Evolutionary conservation across 1,139 yeast genomes (phyloP).

Genomic region (Saccharomyces pastorianus): DNA sequence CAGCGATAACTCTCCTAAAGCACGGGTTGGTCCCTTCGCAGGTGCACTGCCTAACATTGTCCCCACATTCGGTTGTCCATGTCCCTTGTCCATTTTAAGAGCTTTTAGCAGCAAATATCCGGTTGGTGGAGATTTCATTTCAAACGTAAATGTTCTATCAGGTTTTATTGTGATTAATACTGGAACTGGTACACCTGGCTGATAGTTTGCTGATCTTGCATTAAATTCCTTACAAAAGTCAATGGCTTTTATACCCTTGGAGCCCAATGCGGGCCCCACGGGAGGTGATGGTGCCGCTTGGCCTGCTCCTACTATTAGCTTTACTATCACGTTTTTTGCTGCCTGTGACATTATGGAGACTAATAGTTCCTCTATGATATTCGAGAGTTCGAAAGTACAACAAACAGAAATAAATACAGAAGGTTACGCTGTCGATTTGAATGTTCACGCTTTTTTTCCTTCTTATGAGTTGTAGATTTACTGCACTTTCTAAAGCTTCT

Average conservation of each 20-base stretch:
- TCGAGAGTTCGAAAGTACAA: background rate
- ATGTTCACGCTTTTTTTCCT: background rate
- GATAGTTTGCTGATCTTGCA: slow-evolving; percentile 84
- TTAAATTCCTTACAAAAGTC: slow-evolving; percentile 98
- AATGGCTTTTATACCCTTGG: slow-evolving; percentile 97
- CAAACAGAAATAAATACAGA: background rate
- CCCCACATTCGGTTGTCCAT: slow-evolving; percentile 39
- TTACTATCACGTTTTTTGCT: slow-evolving; percentile 49
- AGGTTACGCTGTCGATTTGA: background rate
- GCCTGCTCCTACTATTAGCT: slow-evolving; percentile 94
- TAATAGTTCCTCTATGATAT: background rate
- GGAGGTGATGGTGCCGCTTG: slow-evolving; percentile 99
- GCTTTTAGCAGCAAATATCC: slow-evolving; percentile 80
- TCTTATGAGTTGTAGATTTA: background rate
- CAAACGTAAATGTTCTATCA: slow-evolving; percentile 84
- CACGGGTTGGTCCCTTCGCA: slow-evolving; percentile 14
- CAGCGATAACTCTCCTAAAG: slow-evolving; percentile 66
- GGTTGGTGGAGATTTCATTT: slow-evolving; percentile 86
- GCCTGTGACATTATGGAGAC: slow-evolving; percentile 23
- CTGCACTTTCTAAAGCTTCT: background rate
- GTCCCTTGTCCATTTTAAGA: slow-evolving; percentile 62
- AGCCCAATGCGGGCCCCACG: slow-evolving; percentile 97
- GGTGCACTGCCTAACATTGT: slow-evolving; percentile 6
- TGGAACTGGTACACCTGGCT: slow-evolving; percentile 86
- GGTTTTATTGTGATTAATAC: slow-evolving; percentile 78